Conservation (phyloP, 345 rosid genomes). For the Acer negundo region DNA sequence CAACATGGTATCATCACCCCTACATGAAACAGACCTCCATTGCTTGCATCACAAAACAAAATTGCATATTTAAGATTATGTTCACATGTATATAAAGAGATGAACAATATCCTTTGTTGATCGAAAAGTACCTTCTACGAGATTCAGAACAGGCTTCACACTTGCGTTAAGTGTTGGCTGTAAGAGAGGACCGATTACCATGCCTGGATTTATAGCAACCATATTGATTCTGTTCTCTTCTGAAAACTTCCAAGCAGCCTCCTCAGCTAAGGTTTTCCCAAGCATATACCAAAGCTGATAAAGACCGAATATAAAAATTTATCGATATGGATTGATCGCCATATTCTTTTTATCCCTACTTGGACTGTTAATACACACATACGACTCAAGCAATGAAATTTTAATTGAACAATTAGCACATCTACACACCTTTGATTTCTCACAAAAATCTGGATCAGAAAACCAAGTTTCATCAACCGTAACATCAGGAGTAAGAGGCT, state of each 20-base stretch:
- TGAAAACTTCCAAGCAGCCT: conserved; percentile 49
- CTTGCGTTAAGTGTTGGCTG: conserved; percentile 41
- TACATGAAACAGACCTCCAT: too few species aligned
- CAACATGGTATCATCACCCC: too few species aligned
- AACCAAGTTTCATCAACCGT: conserved; percentile 32
- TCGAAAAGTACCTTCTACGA: conserved; percentile 12
- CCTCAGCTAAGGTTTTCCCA: conserved; percentile 33
- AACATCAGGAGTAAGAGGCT: conserved; percentile 19
- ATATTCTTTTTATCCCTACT: too few species aligned
- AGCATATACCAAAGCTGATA: conserved; percentile 34
- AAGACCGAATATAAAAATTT: not conserved
- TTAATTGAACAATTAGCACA: not conserved
- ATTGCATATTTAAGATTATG: not conserved
- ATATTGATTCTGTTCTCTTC: conserved; percentile 43
- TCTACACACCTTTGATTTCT: conserved; percentile 26
- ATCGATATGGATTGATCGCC: not conserved
- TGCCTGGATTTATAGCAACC: conserved; percentile 47
- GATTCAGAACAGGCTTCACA: conserved; percentile 23
- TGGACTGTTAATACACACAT: too few species aligned
- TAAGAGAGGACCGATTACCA: conserved; percentile 42
- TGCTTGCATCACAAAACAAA: too few species aligned
- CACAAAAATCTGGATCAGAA: conserved; percentile 16
- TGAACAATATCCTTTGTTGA: not conserved
- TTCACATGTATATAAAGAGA: too few species aligned
- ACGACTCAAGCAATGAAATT: too few species aligned